Percentiles rank a stretch among this genome's conserved stretches.
phyloP scores from a whole-genome alignment of 2,329 filamentous ascomycete genomes.

The Neurospora crassa region DNA sequence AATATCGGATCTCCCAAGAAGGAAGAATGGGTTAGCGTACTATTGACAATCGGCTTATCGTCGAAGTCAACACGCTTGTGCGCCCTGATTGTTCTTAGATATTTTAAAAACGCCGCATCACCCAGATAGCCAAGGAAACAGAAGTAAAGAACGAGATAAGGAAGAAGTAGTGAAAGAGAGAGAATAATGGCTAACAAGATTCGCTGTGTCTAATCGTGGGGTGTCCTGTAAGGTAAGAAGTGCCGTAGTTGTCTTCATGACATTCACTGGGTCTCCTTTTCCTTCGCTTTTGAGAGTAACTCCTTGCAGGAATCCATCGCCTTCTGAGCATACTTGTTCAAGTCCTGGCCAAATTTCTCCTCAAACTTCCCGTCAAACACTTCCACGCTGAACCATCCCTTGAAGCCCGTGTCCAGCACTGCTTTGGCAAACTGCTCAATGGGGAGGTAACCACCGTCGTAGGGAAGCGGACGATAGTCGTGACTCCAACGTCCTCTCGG shows the following conservation, averaged over 20 bases:
- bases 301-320: constrained; percentile 8
- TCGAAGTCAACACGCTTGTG: neutral
- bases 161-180: neutral
- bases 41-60: neutral
- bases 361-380: constrained; percentile 24
- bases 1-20: neutral
- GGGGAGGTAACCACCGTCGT: constrained; percentile 61
- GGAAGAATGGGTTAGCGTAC: neutral
- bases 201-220: neutral
- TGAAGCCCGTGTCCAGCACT: constrained; percentile 52
- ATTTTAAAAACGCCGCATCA: too few species aligned
- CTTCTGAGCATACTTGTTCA: constrained; percentile 19
- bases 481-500: constrained; percentile 63
- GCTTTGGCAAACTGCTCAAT: constrained; percentile 54
- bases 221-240: neutral
- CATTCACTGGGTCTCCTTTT: neutral
- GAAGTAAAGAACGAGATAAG: neutral
- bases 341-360: constrained; percentile 22
- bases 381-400: constrained; percentile 22
- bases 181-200: neutral
- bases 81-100: neutral
- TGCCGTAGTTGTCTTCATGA: neutral
- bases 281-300: neutral
- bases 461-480: constrained; percentile 59
- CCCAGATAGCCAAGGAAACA: neutral